Percentiles rank a stretch among this genome's conserved stretches.
Conservation (phyloP, 768 basidiomycete genomes). For the Royoungia palumana region DNA sequence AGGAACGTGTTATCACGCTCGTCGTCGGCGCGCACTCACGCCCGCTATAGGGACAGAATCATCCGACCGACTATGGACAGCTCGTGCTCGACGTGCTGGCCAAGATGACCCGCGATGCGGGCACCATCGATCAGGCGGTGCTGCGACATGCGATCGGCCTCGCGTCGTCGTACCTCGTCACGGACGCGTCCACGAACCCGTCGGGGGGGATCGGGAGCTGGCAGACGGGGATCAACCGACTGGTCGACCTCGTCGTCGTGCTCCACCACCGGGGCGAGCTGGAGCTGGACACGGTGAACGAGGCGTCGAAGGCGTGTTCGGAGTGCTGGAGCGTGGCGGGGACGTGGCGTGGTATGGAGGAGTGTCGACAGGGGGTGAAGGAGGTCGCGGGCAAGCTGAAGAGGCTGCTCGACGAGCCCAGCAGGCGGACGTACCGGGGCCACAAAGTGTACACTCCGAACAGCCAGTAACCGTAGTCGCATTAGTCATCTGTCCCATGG, state of each 20-base stretch:
- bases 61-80: slow-evolving; percentile 56
- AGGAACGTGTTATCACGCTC: slow-evolving; percentile 19
- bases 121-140: slow-evolving; percentile 55
- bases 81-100: slow-evolving; percentile 57
- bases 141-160: slow-evolving; percentile 65
- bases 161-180: slow-evolving; percentile 74
- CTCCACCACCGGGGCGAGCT: slow-evolving; percentile 65
- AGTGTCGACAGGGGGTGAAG: slow-evolving; percentile 59
- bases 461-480: not conserved
- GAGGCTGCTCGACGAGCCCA: slow-evolving; percentile 37
- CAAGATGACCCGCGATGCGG: slow-evolving; percentile 44
- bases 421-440: slow-evolving; percentile 30
- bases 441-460: slow-evolving; percentile 33
- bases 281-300: slow-evolving; percentile 73
- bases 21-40: not conserved
- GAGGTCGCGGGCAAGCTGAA: slow-evolving; percentile 61
- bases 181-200: slow-evolving; percentile 64
- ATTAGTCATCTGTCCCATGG: too few relatives aligned
- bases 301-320: slow-evolving; percentile 58
- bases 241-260: slow-evolving; percentile 72
- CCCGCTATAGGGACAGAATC: slow-evolving; percentile 27
- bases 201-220: slow-evolving; percentile 57
- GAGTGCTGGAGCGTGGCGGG: slow-evolving; percentile 78
- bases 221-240: slow-evolving; percentile 61
- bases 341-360: slow-evolving; percentile 65